Conservation (phyloP, 495 filamentous ascomycete genomes). For the Aspergillus diversus region DNA sequence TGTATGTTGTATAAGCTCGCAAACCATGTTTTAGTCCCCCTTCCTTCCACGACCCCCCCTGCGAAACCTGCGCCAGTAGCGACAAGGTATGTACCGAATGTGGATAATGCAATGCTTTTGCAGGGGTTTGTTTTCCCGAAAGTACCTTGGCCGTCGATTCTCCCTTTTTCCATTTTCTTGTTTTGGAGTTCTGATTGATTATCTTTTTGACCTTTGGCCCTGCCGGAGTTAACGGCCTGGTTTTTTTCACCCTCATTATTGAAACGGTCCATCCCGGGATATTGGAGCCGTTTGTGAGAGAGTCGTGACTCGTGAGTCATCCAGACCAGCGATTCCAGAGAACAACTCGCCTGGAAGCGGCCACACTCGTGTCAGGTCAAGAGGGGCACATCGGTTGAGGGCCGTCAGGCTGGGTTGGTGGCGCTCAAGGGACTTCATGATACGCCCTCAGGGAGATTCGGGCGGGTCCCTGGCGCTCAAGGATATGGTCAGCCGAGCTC, state of each 20-base stretch:
- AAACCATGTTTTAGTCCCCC: not conserved
- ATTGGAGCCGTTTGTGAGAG: not conserved
- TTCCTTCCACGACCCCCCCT: constrained; percentile 4
- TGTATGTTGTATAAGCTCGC: constrained; percentile 10
- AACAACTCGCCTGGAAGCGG: not conserved
- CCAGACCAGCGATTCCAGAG: not conserved
- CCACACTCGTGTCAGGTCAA: constrained; percentile 1
- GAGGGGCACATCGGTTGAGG: constrained; percentile 9
- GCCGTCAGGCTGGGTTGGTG: constrained; percentile 17
- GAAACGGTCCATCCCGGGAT: not conserved
- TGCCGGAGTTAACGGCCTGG: not conserved
- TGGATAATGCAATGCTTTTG: constrained; percentile 5
- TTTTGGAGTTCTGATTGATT: not conserved
- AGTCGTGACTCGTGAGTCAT: constrained; percentile 4
- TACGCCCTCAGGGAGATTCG: constrained; percentile 1
- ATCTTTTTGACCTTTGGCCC: not conserved
- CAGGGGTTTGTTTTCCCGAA: not conserved
- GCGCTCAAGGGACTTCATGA: constrained; percentile 9
- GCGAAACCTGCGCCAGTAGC: not conserved
- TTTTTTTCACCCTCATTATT: not conserved
- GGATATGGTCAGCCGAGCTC: constrained; percentile 19
- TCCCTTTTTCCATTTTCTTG: not conserved
- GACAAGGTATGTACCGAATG: not conserved
- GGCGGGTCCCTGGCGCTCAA: constrained; percentile 18
- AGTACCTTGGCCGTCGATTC: not conserved